phyloP scores from a whole-genome alignment of 805 yeast species.

The Debaryomyces maramus region DNA sequence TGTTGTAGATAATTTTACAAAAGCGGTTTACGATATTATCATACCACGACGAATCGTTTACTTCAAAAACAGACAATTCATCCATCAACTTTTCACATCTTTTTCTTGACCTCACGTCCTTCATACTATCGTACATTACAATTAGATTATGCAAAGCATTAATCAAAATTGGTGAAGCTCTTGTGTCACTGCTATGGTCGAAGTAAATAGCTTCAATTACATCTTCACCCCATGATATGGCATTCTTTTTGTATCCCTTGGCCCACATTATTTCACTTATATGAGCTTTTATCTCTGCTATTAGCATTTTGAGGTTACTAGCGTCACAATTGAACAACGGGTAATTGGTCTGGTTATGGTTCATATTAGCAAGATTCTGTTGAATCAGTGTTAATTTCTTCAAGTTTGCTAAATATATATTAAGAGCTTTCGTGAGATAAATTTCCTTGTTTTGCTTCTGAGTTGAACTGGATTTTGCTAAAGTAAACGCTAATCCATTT shows the following conservation, averaged over 20 bases:
- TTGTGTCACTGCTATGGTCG: constrained; percentile 25
- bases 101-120: constrained; percentile 22
- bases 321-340: constrained; percentile 39
- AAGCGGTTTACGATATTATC: constrained; percentile 31
- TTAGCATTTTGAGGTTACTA: constrained; percentile 26
- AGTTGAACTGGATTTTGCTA: constrained; percentile 20
- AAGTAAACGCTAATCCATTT: constrained; percentile 33
- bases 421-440: constrained; percentile 26
- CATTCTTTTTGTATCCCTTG: constrained; percentile 36
- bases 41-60: constrained; percentile 31
- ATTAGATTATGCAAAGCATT: constrained; percentile 32
- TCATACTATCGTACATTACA: constrained; percentile 29
- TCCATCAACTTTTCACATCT: constrained; percentile 29
- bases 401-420: constrained; percentile 38
- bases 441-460: constrained; percentile 10
- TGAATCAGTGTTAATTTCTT: constrained; percentile 22
- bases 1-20: constrained; percentile 38
- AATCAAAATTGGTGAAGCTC: constrained; percentile 28
- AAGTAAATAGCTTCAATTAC: constrained; percentile 37
- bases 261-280: constrained; percentile 44
- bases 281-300: constrained; percentile 38
- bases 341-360: constrained; percentile 25
- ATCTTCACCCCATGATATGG: constrained; percentile 44
- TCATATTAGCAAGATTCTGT: constrained; percentile 15
- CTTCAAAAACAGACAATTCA: constrained; percentile 27